Evolutionary conservation across 805 yeast genomes (phyloP).

Genomic region (Pachysolen tannophilus): DNA sequence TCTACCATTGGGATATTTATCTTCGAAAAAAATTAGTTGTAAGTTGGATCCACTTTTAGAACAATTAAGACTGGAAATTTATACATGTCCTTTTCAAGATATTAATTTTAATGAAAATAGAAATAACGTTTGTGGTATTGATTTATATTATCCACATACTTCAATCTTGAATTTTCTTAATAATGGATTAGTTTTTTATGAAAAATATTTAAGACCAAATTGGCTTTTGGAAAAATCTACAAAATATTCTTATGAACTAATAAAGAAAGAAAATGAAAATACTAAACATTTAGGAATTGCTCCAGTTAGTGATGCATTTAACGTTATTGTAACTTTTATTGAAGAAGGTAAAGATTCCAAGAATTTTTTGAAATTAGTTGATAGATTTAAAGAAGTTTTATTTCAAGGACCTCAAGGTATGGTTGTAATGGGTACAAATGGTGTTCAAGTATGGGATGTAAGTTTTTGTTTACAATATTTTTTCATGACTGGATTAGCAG

Average conservation of each 20-base stretch:
- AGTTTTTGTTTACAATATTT: constrained; percentile 85
- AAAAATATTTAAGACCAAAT: constrained; percentile 63
- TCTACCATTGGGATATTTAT: constrained; percentile 76
- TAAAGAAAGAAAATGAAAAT: constrained; percentile 67
- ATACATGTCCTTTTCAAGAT: constrained; percentile 48
- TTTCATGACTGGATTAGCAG: constrained; percentile 73
- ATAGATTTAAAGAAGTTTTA: constrained; percentile 64
- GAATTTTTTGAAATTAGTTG: constrained; percentile 45
- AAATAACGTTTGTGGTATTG: constrained; percentile 85
- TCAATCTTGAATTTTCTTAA: constrained; percentile 55
- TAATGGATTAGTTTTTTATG: constrained; percentile 52
- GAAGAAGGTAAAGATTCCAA: constrained; percentile 70
- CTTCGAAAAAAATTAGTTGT: constrained; percentile 47
- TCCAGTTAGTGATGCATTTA: constrained; percentile 86
- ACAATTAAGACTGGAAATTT: constrained; percentile 75
- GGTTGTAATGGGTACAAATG: constrained; percentile 95
- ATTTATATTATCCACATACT: constrained; percentile 91
- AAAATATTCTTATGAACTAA: constrained; percentile 47
- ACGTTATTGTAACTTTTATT: constrained; percentile 58
- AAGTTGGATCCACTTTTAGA: constrained; percentile 54
- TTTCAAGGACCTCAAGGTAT: constrained; percentile 88
- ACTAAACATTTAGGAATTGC: constrained; percentile 84
- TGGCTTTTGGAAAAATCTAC: constrained; percentile 55
- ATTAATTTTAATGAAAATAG: constrained; percentile 68
- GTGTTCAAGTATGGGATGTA: constrained; percentile 95